Evolutionary conservation across 1,284 basidiomycete species (phyloP).

Genomic region (Apiotrichum sp.): DNA sequence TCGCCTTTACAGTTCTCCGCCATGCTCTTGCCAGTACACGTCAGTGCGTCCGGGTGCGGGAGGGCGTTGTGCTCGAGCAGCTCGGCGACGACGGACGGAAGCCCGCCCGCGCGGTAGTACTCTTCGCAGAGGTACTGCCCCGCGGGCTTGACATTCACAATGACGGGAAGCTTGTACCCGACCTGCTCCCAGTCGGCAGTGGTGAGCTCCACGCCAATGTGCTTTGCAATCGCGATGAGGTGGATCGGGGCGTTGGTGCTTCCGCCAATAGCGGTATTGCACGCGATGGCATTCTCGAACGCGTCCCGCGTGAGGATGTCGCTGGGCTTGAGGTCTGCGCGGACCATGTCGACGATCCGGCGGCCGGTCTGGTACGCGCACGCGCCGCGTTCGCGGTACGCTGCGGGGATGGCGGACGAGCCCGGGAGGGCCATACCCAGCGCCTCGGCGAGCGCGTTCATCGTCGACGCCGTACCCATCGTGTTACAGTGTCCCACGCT

Average conservation of each 20-base stretch:
- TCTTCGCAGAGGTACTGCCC: conserved; percentile 45
- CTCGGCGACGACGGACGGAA: conserved; percentile 41
- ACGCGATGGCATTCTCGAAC: conserved; percentile 84
- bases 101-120: conserved; percentile 44
- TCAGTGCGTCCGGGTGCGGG: conserved; percentile 38
- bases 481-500: conserved; percentile 45
- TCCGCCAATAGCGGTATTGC: conserved; percentile 77
- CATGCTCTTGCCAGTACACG: conserved; percentile 37
- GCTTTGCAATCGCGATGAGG: conserved; percentile 43
- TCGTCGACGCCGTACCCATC: conserved; percentile 54
- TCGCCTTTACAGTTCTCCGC: conserved; percentile 37
- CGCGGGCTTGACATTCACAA: conserved; percentile 43
- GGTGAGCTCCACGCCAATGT: conserved; percentile 38
- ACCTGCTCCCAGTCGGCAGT: conserved; percentile 42
- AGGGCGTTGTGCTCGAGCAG: conserved; percentile 32
- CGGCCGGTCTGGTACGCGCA: conserved; percentile 66
- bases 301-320: conserved; percentile 87
- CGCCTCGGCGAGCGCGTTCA: conserved; percentile 83
- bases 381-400: conserved; percentile 39
- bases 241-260: conserved; percentile 71
- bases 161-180: conserved; percentile 39
- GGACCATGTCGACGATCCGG: conserved; percentile 74
- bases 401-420: conserved; percentile 74
- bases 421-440: conserved; percentile 88
- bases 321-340: conserved; percentile 79